Conservation (phyloP, 257 asterid genomes). For the Vinca minor region DNA sequence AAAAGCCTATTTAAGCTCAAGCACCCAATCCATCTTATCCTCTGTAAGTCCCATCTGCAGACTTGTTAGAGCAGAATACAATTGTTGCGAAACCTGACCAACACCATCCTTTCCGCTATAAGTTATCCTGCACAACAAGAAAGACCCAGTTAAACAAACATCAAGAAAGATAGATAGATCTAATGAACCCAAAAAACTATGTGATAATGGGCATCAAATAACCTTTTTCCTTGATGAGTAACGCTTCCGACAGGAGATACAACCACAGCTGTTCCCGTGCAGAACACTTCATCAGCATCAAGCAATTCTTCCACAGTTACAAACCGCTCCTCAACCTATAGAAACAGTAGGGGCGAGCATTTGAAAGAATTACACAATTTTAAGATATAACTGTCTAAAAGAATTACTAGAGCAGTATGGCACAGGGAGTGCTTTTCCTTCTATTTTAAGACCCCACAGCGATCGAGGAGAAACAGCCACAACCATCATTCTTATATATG, state of each 20-base stretch:
- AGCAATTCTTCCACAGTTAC: constrained; percentile 85
- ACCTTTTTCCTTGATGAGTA: constrained; percentile 66
- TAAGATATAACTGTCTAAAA: not conserved
- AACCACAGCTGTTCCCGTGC: constrained; percentile 95
- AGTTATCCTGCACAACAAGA: constrained; percentile 39
- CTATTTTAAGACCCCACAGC: not conserved
- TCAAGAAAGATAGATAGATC: not conserved
- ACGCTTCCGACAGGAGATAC: constrained; percentile 93
- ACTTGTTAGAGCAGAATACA: constrained; percentile 72
- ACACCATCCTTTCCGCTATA: constrained; percentile 58
- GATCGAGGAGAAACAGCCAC: too few relatives aligned
- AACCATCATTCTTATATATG: too few relatives aligned
- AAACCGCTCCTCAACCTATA: constrained; percentile 70
- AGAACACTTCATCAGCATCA: constrained; percentile 96
- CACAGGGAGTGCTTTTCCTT: not conserved
- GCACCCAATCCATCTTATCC: constrained; percentile 72
- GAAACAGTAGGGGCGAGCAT: constrained; percentile 12
- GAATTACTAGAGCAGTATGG: not conserved
- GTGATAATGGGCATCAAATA: not conserved
- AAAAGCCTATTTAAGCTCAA: constrained; percentile 47
- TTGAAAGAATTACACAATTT: not conserved
- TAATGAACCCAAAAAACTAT: not conserved
- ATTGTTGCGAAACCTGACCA: constrained; percentile 69
- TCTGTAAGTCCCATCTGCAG: constrained; percentile 84
- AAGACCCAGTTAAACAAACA: not conserved